Percentiles rank a stretch among this genome's conserved stretches.
These are phyloP conservation scores for Asterophora parasitica DNA, from an alignment of 768 basidiomycete species.

Conservation along the genomic window DNA sequence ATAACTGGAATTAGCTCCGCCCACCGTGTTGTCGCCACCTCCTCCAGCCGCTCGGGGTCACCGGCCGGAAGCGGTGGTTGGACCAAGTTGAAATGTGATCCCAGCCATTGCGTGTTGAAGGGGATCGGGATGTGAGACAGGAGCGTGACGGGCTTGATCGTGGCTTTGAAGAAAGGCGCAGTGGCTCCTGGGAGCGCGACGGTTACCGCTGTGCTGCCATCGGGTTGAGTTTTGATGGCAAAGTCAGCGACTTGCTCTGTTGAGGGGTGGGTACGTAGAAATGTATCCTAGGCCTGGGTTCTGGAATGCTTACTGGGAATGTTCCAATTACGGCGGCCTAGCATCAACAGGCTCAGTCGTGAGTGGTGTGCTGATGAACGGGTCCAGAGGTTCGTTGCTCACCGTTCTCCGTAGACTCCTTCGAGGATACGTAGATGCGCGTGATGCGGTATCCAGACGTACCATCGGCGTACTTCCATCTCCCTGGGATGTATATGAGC, in stretches of 20 bases:
- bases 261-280: background rate
- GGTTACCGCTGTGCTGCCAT: constrained; percentile 21
- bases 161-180: constrained; percentile 27
- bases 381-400: background rate
- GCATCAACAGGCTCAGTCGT: background rate
- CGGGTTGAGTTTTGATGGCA: constrained; percentile 15
- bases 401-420: constrained; percentile 27
- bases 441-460: constrained; percentile 25
- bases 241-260: constrained; percentile 29
- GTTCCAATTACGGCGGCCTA: constrained; percentile 32
- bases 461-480: constrained; percentile 27
- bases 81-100: constrained; percentile 11
- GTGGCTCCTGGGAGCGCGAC: constrained; percentile 18
- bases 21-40: constrained; percentile 20
- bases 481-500: constrained; percentile 28
- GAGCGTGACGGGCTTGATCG: constrained; percentile 21
- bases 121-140: constrained; percentile 22
- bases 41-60: constrained; percentile 12
- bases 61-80: constrained; percentile 24
- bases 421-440: constrained; percentile 30
- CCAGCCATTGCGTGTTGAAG: constrained; percentile 14
- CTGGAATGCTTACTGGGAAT: constrained; percentile 24
- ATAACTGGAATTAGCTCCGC: constrained; percentile 11
- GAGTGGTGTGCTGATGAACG: background rate
- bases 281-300: too few species aligned